Evolutionary conservation across 352 stramenopile genomes (phyloP).

Genomic region (Aphanomyces euteiches): DNA sequence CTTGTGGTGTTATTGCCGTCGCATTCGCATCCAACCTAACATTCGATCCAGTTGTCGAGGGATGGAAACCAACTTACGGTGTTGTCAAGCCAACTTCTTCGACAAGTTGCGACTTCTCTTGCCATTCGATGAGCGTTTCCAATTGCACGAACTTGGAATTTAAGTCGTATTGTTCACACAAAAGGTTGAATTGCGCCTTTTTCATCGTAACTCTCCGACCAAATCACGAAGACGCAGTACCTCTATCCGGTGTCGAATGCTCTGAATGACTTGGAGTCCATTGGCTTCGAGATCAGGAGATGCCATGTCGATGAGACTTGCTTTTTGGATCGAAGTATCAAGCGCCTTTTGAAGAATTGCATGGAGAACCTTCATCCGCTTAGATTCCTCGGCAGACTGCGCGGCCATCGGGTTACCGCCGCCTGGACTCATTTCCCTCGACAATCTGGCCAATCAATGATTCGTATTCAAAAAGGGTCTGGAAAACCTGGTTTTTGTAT

Average conservation of each 20-base stretch:
- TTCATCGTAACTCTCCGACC: background rate
- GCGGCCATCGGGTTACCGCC: background rate
- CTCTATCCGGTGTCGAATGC: conserved; percentile 25
- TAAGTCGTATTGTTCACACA: conserved; percentile 14
- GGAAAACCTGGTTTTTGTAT: too few relatives aligned
- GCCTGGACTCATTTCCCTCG: too few relatives aligned
- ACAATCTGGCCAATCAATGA: too few relatives aligned
- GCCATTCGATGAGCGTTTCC: conserved; percentile 18
- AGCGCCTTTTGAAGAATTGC: conserved; percentile 26
- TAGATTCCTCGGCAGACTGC: conserved; percentile 1
- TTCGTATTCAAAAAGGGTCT: too few relatives aligned
- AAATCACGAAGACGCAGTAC: background rate
- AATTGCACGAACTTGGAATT: conserved; percentile 16
- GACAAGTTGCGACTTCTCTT: conserved; percentile 21
- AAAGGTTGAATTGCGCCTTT: conserved; percentile 14
- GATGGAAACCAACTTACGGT: conserved; percentile 6
- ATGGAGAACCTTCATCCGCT: conserved; percentile 20
- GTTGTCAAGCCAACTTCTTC: conserved; percentile 19
- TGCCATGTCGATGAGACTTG: conserved; percentile 24
- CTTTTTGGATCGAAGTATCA: conserved; percentile 19
- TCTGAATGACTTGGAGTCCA: conserved; percentile 22
- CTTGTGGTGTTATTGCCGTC: conserved; percentile 2
- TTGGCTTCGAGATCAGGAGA: conserved; percentile 5
- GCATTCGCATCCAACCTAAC: background rate
- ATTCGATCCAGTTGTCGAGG: too few relatives aligned